Evolutionary conservation across 2,329 filamentous ascomycete species (phyloP).

Genomic region (Aspergillus clavatus): DNA sequence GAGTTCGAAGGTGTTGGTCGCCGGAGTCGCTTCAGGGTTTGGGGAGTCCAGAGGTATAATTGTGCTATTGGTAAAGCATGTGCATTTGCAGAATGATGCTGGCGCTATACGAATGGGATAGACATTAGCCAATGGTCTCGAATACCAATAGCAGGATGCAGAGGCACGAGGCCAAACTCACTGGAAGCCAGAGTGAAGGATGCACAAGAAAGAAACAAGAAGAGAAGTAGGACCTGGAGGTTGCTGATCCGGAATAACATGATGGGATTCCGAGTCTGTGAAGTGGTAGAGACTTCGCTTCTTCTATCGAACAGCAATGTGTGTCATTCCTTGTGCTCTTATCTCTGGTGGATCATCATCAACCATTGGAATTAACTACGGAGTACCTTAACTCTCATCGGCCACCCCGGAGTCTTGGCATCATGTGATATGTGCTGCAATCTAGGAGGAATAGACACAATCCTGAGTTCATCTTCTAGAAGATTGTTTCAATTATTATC

Average conservation of each 20-base stretch:
- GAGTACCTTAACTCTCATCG: neutral
- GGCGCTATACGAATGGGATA: conserved; percentile 27
- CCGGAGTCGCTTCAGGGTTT: conserved; percentile 20
- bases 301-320: neutral
- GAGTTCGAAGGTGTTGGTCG: conserved; percentile 20
- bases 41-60: conserved; percentile 58
- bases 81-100: conserved; percentile 68
- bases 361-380: neutral
- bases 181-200: conserved; percentile 32
- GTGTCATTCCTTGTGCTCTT: neutral
- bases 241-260: conserved; percentile 18
- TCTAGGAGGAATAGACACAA: no score
- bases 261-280: conserved; percentile 9
- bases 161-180: conserved; percentile 30
- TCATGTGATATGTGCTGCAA: conserved; percentile 10
- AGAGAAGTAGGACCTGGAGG: conserved; percentile 20
- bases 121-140: conserved; percentile 1
- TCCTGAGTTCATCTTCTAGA: no score
- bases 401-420: conserved; percentile 5
- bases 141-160: neutral
- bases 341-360: neutral
- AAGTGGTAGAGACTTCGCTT: neutral
- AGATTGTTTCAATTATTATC: neutral
- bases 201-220: conserved; percentile 24
- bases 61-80: conserved; percentile 62